Evolutionary conservation across 768 basidiomycete genomes (phyloP).

Genomic region (Leccinum obscurum): DNA sequence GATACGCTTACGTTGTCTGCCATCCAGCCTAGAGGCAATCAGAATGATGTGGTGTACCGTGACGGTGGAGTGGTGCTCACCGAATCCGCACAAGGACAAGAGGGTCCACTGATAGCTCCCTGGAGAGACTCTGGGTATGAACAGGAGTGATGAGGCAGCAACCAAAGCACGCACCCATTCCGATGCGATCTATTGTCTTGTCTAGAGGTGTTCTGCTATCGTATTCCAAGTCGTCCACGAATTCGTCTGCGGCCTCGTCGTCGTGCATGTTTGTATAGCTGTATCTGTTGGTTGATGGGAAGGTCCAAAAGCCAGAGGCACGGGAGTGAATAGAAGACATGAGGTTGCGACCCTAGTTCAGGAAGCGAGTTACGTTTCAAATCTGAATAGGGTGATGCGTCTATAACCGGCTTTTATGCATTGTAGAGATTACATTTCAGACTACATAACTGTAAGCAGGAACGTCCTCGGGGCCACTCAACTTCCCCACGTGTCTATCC

Average conservation of each 20-base stretch:
- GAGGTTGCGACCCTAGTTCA: no score
- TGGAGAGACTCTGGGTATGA: constrained; percentile 21
- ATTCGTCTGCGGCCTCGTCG: constrained; percentile 28
- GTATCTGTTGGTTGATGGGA: constrained; percentile 28
- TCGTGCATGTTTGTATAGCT: constrained; percentile 43
- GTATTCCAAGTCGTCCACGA: constrained; percentile 24
- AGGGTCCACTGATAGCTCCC: constrained; percentile 81
- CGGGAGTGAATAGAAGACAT: constrained; percentile 49
- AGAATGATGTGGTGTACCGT: neutral
- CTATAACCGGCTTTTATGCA: no score
- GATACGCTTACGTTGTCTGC: constrained; percentile 75
- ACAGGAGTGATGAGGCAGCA: neutral
- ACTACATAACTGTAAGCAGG: constrained; percentile 28
- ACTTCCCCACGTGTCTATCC: constrained; percentile 58
- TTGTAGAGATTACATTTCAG: neutral
- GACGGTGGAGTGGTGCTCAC: constrained; percentile 45
- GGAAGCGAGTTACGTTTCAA: neutral
- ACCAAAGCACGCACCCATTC: constrained; percentile 62
- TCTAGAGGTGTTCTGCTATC: constrained; percentile 67
- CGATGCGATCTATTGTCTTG: constrained; percentile 86
- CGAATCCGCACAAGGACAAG: constrained; percentile 83
- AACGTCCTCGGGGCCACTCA: constrained; percentile 45
- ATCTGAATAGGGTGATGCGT: neutral
- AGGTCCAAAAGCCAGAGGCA: constrained; percentile 50
- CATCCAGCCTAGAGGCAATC: constrained; percentile 68